These are phyloP conservation scores for Arthroderma sp. DNA, from an alignment of 2,329 filamentous ascomycete species.

Conservation along the genomic window DNA sequence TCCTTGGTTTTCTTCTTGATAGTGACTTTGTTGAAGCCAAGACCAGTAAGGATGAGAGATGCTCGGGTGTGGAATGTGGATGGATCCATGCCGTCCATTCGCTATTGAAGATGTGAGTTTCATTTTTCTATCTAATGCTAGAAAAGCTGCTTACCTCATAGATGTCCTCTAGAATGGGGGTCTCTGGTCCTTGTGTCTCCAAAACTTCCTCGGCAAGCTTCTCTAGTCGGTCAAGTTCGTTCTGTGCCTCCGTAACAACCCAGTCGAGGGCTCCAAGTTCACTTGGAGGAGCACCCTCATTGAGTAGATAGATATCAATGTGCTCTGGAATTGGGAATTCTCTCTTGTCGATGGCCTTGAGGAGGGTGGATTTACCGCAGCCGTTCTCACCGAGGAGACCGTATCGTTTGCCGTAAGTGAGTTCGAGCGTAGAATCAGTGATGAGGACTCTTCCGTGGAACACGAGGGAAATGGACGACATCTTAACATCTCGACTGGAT, in stretches of 20 bases:
- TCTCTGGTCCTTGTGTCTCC: slow-evolving; percentile 85
- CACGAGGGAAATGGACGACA: slow-evolving; percentile 81
- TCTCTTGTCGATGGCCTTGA: slow-evolving; percentile 86
- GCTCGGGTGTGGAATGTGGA: slow-evolving; percentile 93
- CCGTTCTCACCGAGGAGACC: slow-evolving; percentile 97
- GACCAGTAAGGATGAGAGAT: slow-evolving; percentile 92
- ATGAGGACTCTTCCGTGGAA: slow-evolving; percentile 97
- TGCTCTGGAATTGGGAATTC: slow-evolving; percentile 95
- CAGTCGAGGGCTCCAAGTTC: slow-evolving; percentile 90
- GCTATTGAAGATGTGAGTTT: slow-evolving; percentile 42
- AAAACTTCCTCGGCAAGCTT: slow-evolving; percentile 77
- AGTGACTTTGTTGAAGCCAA: slow-evolving; percentile 96
- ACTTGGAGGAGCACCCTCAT: slow-evolving; percentile 84
- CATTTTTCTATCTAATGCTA: slow-evolving; percentile 4
- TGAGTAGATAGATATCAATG: slow-evolving; percentile 95
- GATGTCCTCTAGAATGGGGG: slow-evolving; percentile 77
- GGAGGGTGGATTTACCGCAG: slow-evolving; percentile 94
- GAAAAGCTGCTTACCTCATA: slow-evolving; percentile 61
- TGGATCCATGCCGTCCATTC: slow-evolving; percentile 98
- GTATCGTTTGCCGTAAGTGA: slow-evolving; percentile 86
- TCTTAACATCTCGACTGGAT: slow-evolving; percentile 89
- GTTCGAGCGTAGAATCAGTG: slow-evolving; percentile 83
- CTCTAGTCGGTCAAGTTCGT: slow-evolving; percentile 83
- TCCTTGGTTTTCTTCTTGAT: slow-evolving; percentile 99
- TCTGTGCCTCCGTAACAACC: slow-evolving; percentile 90